Conservation (phyloP, 257 asterid genomes). For the Solanum corneliomulleri region DNA sequence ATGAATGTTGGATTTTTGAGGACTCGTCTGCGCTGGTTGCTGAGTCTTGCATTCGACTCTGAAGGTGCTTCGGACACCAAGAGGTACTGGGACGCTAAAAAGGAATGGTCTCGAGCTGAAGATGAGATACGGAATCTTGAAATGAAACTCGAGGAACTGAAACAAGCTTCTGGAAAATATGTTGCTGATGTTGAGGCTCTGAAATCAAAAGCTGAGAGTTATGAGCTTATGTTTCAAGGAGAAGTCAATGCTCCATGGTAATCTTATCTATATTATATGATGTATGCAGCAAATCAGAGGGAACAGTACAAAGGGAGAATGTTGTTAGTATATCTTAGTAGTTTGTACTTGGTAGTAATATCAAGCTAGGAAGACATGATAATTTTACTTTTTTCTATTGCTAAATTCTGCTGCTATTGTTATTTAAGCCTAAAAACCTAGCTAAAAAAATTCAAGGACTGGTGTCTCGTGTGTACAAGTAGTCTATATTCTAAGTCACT, state of each 20-base stretch:
- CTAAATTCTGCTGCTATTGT: background rate
- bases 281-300: background rate
- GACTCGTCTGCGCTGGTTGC: constrained; percentile 29
- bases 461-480: background rate
- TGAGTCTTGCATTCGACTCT: constrained; percentile 34
- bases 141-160: constrained; percentile 37
- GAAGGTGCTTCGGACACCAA: constrained; percentile 32
- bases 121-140: constrained; percentile 38
- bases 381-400: background rate
- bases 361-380: background rate
- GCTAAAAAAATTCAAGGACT: background rate
- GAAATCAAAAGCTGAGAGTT: constrained; percentile 39
- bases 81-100: constrained; percentile 34
- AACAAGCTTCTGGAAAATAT: constrained; percentile 20
- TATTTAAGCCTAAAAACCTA: background rate
- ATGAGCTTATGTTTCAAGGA: constrained; percentile 33
- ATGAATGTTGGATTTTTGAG: constrained; percentile 50
- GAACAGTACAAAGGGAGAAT: background rate
- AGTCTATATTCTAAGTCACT: background rate
- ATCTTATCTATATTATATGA: background rate
- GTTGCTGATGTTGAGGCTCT: constrained; percentile 25
- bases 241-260: constrained; percentile 59
- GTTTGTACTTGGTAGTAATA: background rate
- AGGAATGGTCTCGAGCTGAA: constrained; percentile 15
- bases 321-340: background rate